These are phyloP conservation scores for Exophiala aquamarina DNA, from an alignment of 2,329 filamentous ascomycete genomes.

Conservation along the genomic window DNA sequence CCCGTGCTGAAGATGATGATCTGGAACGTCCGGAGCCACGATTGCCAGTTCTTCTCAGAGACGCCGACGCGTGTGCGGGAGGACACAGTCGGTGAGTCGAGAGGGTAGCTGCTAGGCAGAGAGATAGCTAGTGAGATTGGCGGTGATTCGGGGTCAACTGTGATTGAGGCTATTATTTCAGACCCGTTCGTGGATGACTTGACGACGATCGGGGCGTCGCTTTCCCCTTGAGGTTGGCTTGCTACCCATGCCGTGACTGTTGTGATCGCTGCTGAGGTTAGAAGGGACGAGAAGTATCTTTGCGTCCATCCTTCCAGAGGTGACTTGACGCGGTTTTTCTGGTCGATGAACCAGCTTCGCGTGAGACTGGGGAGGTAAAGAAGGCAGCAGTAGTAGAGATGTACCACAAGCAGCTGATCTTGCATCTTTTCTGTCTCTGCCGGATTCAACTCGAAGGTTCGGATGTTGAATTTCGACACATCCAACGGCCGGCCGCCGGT, in stretches of 20 bases:
- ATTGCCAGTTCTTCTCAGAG: conserved; percentile 87
- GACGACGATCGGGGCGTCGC: conserved; percentile 58
- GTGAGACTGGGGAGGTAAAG: conserved; percentile 76
- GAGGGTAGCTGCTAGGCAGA: conserved; percentile 77
- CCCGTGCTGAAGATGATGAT: conserved; percentile 93
- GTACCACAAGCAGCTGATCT: conserved; percentile 78
- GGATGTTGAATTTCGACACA: conserved; percentile 68
- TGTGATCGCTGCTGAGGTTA: conserved; percentile 41
- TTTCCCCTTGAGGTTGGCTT: conserved; percentile 46
- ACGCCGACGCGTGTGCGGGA: conserved; percentile 83
- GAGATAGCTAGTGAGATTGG: conserved; percentile 78
- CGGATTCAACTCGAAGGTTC: conserved; percentile 62
- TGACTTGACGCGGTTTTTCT: conserved; percentile 74
- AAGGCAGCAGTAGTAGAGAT: conserved; percentile 81
- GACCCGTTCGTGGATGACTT: conserved; percentile 69
- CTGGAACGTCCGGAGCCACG: conserved; percentile 83
- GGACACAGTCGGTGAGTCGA: conserved; percentile 73
- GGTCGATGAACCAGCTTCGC: conserved; percentile 80
- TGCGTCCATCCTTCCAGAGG: conserved; percentile 83
- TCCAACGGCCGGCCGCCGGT: conserved; percentile 70
- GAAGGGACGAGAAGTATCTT: conserved; percentile 57
- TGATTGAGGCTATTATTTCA: conserved; percentile 81
- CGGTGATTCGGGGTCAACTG: conserved; percentile 83
- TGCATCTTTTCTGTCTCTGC: conserved; percentile 60
- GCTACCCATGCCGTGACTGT: conserved; percentile 42